Conservation (phyloP, 805 yeast species). For the Blastobotrys terrestris region DNA sequence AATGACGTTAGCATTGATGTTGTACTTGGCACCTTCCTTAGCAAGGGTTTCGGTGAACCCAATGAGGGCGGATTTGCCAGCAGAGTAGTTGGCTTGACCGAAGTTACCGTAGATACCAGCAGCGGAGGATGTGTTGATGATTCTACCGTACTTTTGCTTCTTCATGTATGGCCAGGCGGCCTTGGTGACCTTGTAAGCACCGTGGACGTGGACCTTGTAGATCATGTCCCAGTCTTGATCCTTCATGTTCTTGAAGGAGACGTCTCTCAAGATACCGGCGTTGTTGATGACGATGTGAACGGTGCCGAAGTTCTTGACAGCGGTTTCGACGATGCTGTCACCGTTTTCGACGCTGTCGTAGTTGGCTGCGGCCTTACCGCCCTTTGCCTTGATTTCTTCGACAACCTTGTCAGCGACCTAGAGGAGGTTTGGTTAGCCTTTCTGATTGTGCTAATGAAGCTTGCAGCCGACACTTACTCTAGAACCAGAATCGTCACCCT, state of each 20-base stretch:
- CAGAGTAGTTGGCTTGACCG: slow-evolving; percentile 93
- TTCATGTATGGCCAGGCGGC: slow-evolving; percentile 92
- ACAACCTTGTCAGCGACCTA: slow-evolving; percentile 88
- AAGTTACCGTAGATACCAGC: slow-evolving; percentile 96
- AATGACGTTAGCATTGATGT: slow-evolving; percentile 78
- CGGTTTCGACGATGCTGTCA: slow-evolving; percentile 76
- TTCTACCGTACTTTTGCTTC: slow-evolving; percentile 80
- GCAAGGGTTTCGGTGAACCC: slow-evolving; percentile 94
- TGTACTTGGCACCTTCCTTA: slow-evolving; percentile 83
- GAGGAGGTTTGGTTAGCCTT: slow-evolving; percentile 26
- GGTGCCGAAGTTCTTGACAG: slow-evolving; percentile 78
- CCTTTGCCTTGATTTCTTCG: slow-evolving; percentile 64
- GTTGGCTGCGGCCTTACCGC: slow-evolving; percentile 89
- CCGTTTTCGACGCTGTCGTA: slow-evolving; percentile 88
- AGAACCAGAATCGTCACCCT: slow-evolving; percentile 50
- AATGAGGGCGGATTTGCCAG: slow-evolving; percentile 84
- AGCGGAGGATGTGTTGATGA: slow-evolving; percentile 91
- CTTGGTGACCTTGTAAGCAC: slow-evolving; percentile 75
- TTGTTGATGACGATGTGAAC: slow-evolving; percentile 87
- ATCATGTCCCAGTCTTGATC: slow-evolving; percentile 75
- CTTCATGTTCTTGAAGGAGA: slow-evolving; percentile 79
- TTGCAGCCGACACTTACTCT: slow-evolving; percentile 3
- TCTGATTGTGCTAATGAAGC: neutral
- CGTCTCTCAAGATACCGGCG: slow-evolving; percentile 91
- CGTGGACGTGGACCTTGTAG: slow-evolving; percentile 81